Evolutionary conservation across 805 yeast species (phyloP).

Genomic region (Nakazawaea wyomingensis): DNA sequence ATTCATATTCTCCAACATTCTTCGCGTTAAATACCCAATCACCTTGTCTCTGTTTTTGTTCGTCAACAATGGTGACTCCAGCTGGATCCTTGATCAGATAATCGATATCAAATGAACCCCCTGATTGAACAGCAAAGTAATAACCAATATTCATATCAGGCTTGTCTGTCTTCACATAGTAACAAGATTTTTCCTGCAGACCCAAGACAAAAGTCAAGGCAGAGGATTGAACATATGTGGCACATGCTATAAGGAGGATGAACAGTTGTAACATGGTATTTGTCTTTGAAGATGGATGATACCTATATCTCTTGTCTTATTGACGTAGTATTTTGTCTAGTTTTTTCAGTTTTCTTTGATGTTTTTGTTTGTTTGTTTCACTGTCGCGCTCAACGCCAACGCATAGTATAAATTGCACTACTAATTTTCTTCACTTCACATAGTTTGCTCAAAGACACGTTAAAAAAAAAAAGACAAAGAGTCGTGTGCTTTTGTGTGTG

Average conservation of each 20-base stretch:
- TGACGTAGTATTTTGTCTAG: no score
- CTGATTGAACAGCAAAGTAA: conserved; percentile 79
- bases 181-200: conserved; percentile 73
- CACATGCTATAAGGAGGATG: not conserved
- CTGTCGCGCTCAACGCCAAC: no score
- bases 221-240: conserved; percentile 34
- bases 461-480: not conserved
- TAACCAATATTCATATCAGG: conserved; percentile 60
- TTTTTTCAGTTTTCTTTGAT: no score
- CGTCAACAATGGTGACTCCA: conserved; percentile 46
- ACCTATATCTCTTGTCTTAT: no score
- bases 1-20: conserved; percentile 72
- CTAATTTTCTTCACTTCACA: no score
- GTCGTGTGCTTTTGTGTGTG: not conserved
- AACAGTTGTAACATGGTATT: conserved; percentile 1
- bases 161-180: conserved; percentile 59
- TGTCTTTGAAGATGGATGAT: no score
- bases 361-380: no score
- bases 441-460: no score
- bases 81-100: conserved; percentile 58
- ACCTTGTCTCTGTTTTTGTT: conserved; percentile 68
- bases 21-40: conserved; percentile 70
- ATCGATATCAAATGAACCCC: conserved; percentile 77
- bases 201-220: conserved; percentile 71
- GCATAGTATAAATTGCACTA: no score